Percentiles rank a stretch among this genome's conserved stretches.
phyloP scores from a whole-genome alignment of 176 grass and related monocot genomes.

The Tuctoria greenei region DNA sequence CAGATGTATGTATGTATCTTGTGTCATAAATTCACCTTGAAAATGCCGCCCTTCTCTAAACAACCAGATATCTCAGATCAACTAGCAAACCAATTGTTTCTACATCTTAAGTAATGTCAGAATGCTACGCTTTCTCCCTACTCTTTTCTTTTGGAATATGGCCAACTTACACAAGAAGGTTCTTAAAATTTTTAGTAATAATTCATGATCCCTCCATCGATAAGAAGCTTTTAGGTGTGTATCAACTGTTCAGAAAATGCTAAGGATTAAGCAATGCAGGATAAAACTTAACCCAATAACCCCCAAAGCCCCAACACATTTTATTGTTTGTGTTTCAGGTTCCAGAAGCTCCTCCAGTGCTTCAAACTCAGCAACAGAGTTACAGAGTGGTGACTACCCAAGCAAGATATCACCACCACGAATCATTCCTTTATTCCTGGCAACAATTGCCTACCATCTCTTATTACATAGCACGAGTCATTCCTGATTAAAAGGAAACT shows the following conservation, averaged over 20 bases:
- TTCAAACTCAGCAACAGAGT: background rate
- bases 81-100: background rate
- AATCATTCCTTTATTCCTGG: background rate
- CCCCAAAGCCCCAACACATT: no score
- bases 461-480: constrained; percentile 13
- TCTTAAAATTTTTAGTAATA: background rate
- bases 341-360: no score
- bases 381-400: background rate
- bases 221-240: no score
- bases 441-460: background rate
- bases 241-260: no score
- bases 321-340: no score
- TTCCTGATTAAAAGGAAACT: no score
- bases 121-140: background rate
- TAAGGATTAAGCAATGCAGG: no score
- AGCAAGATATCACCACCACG: background rate
- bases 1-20: background rate
- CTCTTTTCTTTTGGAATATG: background rate
- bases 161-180: background rate
- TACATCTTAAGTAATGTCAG: background rate
- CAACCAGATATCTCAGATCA: background rate
- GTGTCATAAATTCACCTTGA: background rate
- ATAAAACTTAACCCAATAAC: no score
- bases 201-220: no score
- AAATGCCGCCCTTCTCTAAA: background rate